Base-by-base conservation (phyloP, 306 rosid species). In the Quercus agrifolia region DNA sequence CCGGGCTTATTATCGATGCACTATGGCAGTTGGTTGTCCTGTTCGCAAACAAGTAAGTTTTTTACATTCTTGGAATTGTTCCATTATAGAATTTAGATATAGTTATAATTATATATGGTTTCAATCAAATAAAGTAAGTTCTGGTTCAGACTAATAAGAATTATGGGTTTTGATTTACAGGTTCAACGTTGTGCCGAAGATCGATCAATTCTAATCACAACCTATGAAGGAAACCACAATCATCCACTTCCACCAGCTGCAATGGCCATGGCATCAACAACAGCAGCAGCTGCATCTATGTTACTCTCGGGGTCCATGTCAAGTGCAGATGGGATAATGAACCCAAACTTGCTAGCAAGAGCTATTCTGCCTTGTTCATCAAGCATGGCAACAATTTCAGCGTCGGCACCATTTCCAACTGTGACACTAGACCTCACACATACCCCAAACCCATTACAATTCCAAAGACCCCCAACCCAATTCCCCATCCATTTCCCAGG, bases 161-260 rank as follows among this genome's bases (percentile, higher is more conserved):
- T 28, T 27, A 3, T 69, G 49, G 23, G 17, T 17, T 52, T 33
- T 64, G 62, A 49, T 70, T 54, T 10, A 38, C 74, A 93, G 99
- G 99, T 93, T 18, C 99, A 96, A 73, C 97, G 99, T n/a, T 93
- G 98, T 59, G 97, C 99, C 0, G 99, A 93, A 56, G 99, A 96
- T 81, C 82, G 87, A 70, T 80, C 86, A 2, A 90, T 96, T 13
- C 84, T 96, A 88, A 90, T 93, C 35, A 96, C 99, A 5, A 96
- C 99, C 0, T 96, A 96, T 31, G 98, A 96, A 84, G 99, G 99
- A 1, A 87, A 86, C 73, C 99, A 96, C n/a, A 96, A 91, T 83
- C 99, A 96, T 78, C 99, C 99, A 10, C 86, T 96, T 30, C 99
- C 98, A 5, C 99, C 97, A 0, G 93, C 99, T 2, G 99, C 99